phyloP scores from a whole-genome alignment of 192 early-diverging fungal genomes.

The Backusella tarrabulga region DNA sequence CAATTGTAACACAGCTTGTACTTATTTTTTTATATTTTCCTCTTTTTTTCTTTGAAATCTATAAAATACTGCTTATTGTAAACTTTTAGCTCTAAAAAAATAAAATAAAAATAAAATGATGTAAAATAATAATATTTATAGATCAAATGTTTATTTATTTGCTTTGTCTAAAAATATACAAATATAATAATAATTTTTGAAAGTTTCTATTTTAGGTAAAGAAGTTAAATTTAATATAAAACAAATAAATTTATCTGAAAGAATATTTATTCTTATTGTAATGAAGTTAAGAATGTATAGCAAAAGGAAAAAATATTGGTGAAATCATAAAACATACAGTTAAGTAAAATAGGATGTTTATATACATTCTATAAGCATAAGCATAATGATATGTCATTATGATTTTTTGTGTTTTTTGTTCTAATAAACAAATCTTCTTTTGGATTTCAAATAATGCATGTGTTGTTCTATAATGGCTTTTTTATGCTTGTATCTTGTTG shows the following conservation, averaged over 20 bases:
- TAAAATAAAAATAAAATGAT: background rate
- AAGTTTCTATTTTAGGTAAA: background rate
- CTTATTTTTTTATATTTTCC: background rate
- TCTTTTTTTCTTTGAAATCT: background rate
- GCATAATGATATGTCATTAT: background rate
- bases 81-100: background rate
- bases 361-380: slow-evolving; percentile 7
- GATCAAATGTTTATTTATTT: background rate
- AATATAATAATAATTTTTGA: background rate
- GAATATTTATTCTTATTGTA: background rate
- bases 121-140: background rate
- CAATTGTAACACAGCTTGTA: background rate
- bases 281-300: background rate
- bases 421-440: background rate
- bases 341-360: background rate
- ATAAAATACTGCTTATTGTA: background rate
- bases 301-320: background rate
- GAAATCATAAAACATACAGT: background rate
- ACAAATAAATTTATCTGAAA: background rate
- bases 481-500: background rate
- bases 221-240: background rate
- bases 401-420: background rate
- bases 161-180: background rate
- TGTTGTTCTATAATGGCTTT: background rate
- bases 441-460: background rate